Conservation (phyloP, 2,329 filamentous ascomycete species). For the Ophiognomonia clavigignenti-juglandacearum region DNA sequence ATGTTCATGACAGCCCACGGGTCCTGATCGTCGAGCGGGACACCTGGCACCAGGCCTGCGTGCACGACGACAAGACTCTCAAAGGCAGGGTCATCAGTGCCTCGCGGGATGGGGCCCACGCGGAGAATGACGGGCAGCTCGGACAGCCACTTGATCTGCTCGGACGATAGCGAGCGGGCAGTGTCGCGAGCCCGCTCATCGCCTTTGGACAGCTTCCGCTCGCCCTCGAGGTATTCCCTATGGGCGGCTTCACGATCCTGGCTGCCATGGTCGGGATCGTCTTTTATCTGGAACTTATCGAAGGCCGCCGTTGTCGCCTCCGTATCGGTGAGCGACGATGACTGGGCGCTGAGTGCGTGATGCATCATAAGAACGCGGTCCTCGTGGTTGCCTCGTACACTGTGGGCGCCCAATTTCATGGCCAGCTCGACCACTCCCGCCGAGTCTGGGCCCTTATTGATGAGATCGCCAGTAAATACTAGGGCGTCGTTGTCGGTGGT, state of each 20-base stretch:
- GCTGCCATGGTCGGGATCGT: conserved; percentile 14
- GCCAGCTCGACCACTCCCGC: conserved; percentile 71
- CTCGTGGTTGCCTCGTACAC: conserved; percentile 90
- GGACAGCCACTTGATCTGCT: conserved; percentile 66
- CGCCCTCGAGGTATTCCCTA: conserved; percentile 16
- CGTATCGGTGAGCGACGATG: neutral
- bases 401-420: conserved; percentile 68
- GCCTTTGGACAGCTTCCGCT: conserved; percentile 25
- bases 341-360: conserved; percentile 26
- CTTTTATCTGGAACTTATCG: conserved; percentile 20
- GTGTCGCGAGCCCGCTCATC: conserved; percentile 46
- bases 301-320: conserved; percentile 5
- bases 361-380: conserved; percentile 73
- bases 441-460: conserved; percentile 85
- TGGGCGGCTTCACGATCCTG: conserved; percentile 16
- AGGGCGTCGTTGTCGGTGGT: conserved; percentile 62
- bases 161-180: conserved; percentile 44
- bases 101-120: conserved; percentile 54
- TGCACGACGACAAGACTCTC: conserved; percentile 74
- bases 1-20: conserved; percentile 88
- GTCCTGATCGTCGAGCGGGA: conserved; percentile 66
- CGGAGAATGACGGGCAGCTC: conserved; percentile 73
- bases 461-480: conserved; percentile 71
- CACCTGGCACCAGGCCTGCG: conserved; percentile 74
- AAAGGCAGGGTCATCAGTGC: conserved; percentile 18